Evolutionary conservation across 75 land plant genomes (phyloP).

Genomic region (Selaginella moellendorffii): DNA sequence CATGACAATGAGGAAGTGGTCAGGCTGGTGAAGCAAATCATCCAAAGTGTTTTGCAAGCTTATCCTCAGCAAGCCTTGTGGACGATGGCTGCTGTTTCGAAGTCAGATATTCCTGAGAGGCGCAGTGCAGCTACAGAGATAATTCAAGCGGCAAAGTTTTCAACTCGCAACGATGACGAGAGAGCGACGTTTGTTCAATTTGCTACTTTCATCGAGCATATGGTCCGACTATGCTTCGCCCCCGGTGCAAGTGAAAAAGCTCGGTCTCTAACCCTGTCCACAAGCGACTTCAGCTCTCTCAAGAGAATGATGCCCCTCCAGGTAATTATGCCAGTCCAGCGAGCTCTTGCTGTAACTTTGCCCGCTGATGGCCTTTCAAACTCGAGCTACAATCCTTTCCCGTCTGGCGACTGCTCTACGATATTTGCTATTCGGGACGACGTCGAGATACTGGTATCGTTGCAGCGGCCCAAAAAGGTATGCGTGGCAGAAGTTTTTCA

Average conservation of each 20-base stretch:
- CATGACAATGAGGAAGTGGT: conserved; percentile 90
- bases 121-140: conserved; percentile 91
- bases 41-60: conserved; percentile 59
- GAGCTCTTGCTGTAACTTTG: conserved; percentile 73
- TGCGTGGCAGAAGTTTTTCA: neutral
- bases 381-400: conserved; percentile 48
- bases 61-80: conserved; percentile 99
- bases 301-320: conserved; percentile 97
- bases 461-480: conserved; percentile 94
- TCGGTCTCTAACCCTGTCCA: conserved; percentile 48
- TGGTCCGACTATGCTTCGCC: conserved; percentile 79
- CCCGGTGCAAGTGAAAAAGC: conserved; percentile 49
- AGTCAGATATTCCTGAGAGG: conserved; percentile 83
- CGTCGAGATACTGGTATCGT: conserved; percentile 89
- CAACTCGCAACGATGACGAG: conserved; percentile 43
- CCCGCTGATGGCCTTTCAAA: conserved; percentile 54
- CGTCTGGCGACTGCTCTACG: conserved; percentile 48
- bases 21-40: conserved; percentile 71
- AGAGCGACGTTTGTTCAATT: conserved; percentile 58
- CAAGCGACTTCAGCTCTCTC: conserved; percentile 63
- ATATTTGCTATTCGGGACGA: conserved; percentile 88
- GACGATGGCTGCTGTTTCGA: conserved; percentile 99
- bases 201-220: conserved; percentile 62
- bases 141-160: conserved; percentile 71
- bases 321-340: conserved; percentile 91